Base-by-base conservation (phyloP, 2,329 filamentous ascomycete genomes). In the Colletotrichum theobromicola region DNA sequence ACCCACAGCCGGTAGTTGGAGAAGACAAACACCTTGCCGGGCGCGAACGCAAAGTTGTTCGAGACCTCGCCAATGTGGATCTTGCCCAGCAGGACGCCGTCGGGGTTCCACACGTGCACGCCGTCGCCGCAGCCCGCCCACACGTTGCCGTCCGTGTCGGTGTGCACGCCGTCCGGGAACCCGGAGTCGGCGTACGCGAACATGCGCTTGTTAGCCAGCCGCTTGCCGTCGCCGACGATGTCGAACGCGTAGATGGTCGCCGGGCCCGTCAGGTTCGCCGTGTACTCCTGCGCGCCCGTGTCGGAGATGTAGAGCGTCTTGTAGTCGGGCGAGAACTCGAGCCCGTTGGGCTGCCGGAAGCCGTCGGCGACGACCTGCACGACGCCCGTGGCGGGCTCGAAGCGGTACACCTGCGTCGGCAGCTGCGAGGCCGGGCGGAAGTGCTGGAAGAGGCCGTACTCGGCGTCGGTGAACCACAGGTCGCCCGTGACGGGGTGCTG, bases 381-480 rank as follows among this genome's bases (percentile, higher is more conserved):
- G 1, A 83, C 82, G 16, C 82, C 83, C 18, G 79, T 85, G 0
- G 76, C 67, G 0, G 86, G 83, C 46, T 87, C 83, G 65, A 85
- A 88, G 13, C 88, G 82, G 77, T 90, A 90, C 4, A 89, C 87
- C 70, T 87, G 85, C 65, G 81, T 84, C 1, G 87, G 87, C 12
- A 90, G 71, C 53, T 81, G 79, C 2, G 87, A 86, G 12, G 79
- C 78, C 12, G 84, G 85, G 12, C 87, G 82, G 76, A 87, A 86
- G 12, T 85, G 83, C 76, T 89, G 87, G 70, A 87, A 84, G 30
- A 80, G 84, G 10, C 87, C 88, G 77, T 89, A 89, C 10, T 83
- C 80, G 1, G 87, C 86, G 76, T 89, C 87, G 0, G 87, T 89
- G 77, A 89, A 89, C 86, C 87, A 89, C 28, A 89, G 82, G 7